Evolutionary conservation across 2,329 filamentous ascomycete genomes (phyloP).

Genomic region (Colletotrichum horii): DNA sequence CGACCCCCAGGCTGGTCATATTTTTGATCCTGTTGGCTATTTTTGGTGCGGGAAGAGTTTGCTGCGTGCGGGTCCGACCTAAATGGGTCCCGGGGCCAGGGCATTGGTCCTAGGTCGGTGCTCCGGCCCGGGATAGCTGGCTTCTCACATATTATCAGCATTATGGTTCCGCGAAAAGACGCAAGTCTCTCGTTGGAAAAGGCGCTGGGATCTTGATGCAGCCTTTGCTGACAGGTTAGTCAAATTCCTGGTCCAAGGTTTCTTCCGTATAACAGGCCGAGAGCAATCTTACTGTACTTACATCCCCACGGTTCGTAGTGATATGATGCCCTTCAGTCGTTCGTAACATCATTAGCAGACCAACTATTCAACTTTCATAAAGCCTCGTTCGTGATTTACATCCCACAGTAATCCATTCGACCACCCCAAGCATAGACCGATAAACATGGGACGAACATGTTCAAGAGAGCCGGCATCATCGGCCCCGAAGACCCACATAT

Average conservation of each 20-base stretch:
- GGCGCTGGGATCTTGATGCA: background rate
- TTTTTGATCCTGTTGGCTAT: background rate
- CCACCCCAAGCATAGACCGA: background rate
- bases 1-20: conserved; percentile 22
- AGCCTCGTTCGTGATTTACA: background rate
- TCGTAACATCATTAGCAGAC: background rate
- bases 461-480: background rate
- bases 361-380: background rate
- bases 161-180: background rate
- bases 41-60: background rate
- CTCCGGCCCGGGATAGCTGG: conserved; percentile 1
- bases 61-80: conserved; percentile 1
- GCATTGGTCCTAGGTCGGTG: background rate
- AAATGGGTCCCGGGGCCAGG: conserved; percentile 1
- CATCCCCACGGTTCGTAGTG: background rate
- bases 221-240: background rate
- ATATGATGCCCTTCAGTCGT: background rate
- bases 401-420: background rate
- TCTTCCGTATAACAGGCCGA: background rate
- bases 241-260: background rate
- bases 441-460: background rate
- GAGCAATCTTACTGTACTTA: background rate
- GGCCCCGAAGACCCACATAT: background rate
- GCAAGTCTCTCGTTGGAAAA: background rate
- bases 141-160: background rate